phyloP scores from a whole-genome alignment of 352 stramenopile genomes.

The Pythium scleroteichum region DNA sequence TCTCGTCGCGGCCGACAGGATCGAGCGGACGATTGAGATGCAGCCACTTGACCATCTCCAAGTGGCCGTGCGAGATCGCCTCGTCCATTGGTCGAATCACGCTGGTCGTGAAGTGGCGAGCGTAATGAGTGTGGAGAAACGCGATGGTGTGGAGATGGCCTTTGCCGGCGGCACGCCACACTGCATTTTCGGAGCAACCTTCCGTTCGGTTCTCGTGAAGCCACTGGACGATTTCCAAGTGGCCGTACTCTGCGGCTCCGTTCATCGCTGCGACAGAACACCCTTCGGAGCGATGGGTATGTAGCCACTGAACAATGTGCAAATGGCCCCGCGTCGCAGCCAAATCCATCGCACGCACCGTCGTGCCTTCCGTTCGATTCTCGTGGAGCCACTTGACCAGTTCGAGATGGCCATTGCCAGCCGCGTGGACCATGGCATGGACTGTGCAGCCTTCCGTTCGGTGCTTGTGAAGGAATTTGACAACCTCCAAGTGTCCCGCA shows the following conservation, averaged over 20 bases:
- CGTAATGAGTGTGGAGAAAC: constrained; percentile 44
- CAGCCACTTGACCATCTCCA: constrained; percentile 41
- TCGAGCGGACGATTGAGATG: constrained; percentile 6
- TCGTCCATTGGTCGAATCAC: constrained; percentile 54
- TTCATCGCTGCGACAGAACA: constrained; percentile 54
- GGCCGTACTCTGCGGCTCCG: constrained; percentile 41
- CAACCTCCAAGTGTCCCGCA: constrained; percentile 35
- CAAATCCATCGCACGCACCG: constrained; percentile 43
- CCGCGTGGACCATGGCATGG: constrained; percentile 49
- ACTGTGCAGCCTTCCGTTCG: constrained; percentile 40
- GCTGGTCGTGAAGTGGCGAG: constrained; percentile 38
- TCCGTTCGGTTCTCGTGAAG: constrained; percentile 46
- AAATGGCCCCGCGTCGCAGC: constrained; percentile 57
- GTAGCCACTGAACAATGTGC: constrained; percentile 50
- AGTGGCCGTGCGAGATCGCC: constrained; percentile 42
- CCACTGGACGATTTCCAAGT: constrained; percentile 57
- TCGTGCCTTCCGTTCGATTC: constrained; percentile 39
- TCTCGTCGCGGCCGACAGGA: constrained; percentile 13
- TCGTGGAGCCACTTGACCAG: constrained; percentile 50
- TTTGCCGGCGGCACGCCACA: constrained; percentile 59
- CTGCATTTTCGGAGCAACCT: constrained; percentile 48
- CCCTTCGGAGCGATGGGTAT: constrained; percentile 37
- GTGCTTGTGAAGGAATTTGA: constrained; percentile 42
- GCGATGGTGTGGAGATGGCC: constrained; percentile 45
- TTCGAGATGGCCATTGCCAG: constrained; percentile 44